Evolutionary conservation across 805 yeast genomes (phyloP), one percentile per base, ranked within the genome.

Genomic region (Crinitomyces ghanaensis): DNA sequence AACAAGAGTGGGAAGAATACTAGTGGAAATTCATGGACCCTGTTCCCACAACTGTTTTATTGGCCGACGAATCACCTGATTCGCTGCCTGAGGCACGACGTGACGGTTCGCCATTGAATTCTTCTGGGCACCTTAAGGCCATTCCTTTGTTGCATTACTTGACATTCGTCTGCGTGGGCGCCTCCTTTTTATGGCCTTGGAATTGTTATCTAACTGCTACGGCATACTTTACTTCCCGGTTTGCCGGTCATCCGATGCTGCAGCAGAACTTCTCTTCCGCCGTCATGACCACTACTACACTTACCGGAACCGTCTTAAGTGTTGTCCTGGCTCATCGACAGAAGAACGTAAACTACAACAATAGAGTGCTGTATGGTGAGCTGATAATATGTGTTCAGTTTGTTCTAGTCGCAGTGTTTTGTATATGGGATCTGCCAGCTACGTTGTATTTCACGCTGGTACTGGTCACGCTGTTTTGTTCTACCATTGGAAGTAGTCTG

Each of bases 181-280:
- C 83, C 9, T 78, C 94, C 1, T 63, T 79, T 14, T 63, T 88
- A 14, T 88, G 97, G 96, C 97, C 97, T 0, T 88, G 97, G 95
- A 91, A 88, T 62, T 75, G 91, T 45, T 77, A 86, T 42, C 57
- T 91, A 6, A 74, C 93, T 1, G 95, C 95, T 0, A 71, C 94
- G 0, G 78, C 79, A 6, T 85, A 83, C 56, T 83, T 84, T 48
- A 65, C 69, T 38, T 67, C 70, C 42, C 52, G 85, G 44, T 72
- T 88, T 41, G 57, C 55, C 13, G 60, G 52, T n/a, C 35, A 44
- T 29, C 47, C 46, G 8, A 27, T 31, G 8, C 56, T 59, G 14
- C 56, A 60, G 25, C 56, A 68, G 2, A 69, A 77, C 2, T 84
- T 81, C 53, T 70, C 86, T 2, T 76, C 91, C 13, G 72, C 91